Base-by-base conservation (phyloP, 768 basidiomycete species). In the Royoungia palumana region DNA sequence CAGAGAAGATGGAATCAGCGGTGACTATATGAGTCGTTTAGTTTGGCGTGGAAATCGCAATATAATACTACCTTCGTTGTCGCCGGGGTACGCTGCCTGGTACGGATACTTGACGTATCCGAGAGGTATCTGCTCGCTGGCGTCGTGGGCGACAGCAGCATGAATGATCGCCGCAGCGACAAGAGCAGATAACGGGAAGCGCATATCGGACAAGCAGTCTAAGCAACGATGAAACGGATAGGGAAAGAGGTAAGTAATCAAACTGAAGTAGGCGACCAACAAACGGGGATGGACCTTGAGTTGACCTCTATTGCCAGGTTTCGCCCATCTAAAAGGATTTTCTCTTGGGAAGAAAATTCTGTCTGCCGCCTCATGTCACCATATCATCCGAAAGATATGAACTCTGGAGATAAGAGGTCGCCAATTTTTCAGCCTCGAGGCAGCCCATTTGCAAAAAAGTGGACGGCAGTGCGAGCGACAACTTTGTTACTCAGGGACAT, bases 1-100 rank as follows among this genome's bases (percentile, higher is more conserved):
- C 91, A 39, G 86, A 82, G 68, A 92, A 94, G 30, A 86, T 70
- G 16, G 89, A 81, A 61, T 93, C 84, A 4, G 83, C 84, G 35
- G 85, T 87, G 25, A 86, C 85, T 86, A 41, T 28, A 12, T 28
- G 28, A 11, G 41, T 37, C 25, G 8, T 34, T 42, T 24, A 43
- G n/a, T 46, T 30, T 13, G 22, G 43, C 3, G 10, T 11, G 36
- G 21, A 34, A 13, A 19, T 8, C 5, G 16, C 13, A 13, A 11
- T 16, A 20, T 3, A 17, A 27, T 19, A 4, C 12, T 44, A 82
- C 85, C 83, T 69, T 85, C 80, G 41, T 80, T 73, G 52, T 80
- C 78, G 35, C 70, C 71, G 13, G 78, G 81, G 30, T 64, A 86
- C 22, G 61, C 47, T 2, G 80, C 80, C 57, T 85, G 78, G 62